phyloP scores from a whole-genome alignment of 2,329 filamentous ascomycete species.

The Penicillium sclerotigenum region DNA sequence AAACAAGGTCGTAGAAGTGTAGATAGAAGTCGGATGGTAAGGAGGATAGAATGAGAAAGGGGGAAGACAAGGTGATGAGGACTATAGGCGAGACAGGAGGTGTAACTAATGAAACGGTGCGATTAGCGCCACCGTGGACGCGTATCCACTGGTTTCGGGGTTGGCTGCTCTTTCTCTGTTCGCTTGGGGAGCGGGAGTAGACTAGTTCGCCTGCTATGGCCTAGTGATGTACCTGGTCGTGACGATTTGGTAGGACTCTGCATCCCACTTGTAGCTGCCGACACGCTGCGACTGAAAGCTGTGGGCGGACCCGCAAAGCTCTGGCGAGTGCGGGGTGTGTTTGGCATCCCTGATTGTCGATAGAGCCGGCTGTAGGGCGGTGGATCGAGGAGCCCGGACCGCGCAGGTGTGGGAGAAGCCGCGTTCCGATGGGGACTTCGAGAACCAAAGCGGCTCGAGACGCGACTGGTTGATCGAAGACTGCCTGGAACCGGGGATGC shows the following conservation, averaged over 20 bases:
- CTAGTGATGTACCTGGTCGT: conserved; percentile 41
- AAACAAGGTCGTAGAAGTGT: conserved; percentile 12
- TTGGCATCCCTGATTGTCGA: conserved; percentile 26
- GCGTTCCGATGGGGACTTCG: conserved; percentile 30
- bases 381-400: conserved; percentile 36
- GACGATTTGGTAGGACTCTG: conserved; percentile 30
- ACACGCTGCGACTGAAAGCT: conserved; percentile 31
- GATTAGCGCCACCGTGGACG: conserved; percentile 39
- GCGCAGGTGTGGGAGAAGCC: conserved; percentile 29
- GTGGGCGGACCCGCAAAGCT: conserved; percentile 35
- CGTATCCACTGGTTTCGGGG: conserved; percentile 27
- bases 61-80: not conserved
- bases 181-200: conserved; percentile 40
- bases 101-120: not conserved
- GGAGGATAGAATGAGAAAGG: not conserved
- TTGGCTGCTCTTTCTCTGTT: conserved; percentile 28
- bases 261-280: conserved; percentile 18
- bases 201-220: conserved; percentile 41
- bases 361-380: conserved; percentile 43
- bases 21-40: not conserved
- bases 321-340: conserved; percentile 37
- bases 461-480: conserved; percentile 34
- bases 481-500: conserved; percentile 37
- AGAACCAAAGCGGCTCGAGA: conserved; percentile 33
- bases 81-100: not conserved